phyloP scores from a whole-genome alignment of 139 green algal genomes.

The Tetradesmus lagerheimii region DNA sequence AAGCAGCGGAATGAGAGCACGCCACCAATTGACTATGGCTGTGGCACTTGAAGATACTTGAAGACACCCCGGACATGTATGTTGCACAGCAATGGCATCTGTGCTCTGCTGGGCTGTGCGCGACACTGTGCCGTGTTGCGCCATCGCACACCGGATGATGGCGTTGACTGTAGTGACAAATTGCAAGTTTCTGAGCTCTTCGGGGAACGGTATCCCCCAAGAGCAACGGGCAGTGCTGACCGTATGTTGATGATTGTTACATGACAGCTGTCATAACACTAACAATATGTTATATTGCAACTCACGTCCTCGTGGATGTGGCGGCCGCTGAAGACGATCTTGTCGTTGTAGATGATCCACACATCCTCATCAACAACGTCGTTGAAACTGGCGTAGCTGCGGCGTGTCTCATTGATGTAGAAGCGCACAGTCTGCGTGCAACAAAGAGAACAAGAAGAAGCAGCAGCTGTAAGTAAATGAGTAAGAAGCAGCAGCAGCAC shows the following conservation, averaged over 20 bases:
- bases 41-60: too few species aligned
- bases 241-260: background rate
- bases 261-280: background rate
- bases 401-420: slow-evolving; percentile 73
- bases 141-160: too few species aligned
- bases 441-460: background rate
- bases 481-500: slow-evolving; percentile 56
- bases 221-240: too few species aligned
- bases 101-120: too few species aligned
- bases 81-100: too few species aligned
- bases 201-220: too few species aligned
- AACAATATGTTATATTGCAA: background rate
- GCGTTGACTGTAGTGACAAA: too few species aligned
- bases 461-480: background rate
- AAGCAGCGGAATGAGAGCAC: background rate
- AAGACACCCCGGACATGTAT: too few species aligned
- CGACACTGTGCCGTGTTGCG: too few species aligned
- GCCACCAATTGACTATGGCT: too few species aligned
- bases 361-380: slow-evolving; percentile 71
- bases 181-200: too few species aligned
- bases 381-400: slow-evolving; percentile 67
- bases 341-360: slow-evolving; percentile 86
- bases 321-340: slow-evolving; percentile 69
- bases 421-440: slow-evolving; percentile 67
- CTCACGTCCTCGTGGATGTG: slow-evolving; percentile 34